These are phyloP conservation scores for Scedosporium boydii DNA, from an alignment of 2,329 filamentous ascomycete genomes.

Conservation along the genomic window DNA sequence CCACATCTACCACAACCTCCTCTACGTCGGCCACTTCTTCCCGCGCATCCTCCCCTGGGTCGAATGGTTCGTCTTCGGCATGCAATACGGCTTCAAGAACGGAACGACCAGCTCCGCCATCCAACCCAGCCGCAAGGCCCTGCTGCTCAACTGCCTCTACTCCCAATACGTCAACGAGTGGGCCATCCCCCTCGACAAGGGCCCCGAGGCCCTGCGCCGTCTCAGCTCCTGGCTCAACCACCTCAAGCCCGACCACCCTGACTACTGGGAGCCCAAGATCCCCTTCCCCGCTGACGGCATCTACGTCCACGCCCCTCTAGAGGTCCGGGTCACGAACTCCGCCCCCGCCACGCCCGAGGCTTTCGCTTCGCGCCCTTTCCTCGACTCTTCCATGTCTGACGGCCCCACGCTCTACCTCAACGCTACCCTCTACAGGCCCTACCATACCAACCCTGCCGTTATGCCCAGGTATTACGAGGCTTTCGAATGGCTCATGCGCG, in stretches of 20 bases:
- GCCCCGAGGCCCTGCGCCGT: constrained; percentile 76
- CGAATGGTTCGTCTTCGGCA: constrained; percentile 93
- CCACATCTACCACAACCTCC: constrained; percentile 83
- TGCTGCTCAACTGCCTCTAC: constrained; percentile 96
- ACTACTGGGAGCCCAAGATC: constrained; percentile 57
- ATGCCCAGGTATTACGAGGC: constrained; percentile 72
- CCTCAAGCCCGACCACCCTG: constrained; percentile 50
- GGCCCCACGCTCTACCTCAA: constrained; percentile 81
- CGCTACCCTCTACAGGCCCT: constrained; percentile 79
- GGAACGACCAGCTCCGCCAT: constrained; percentile 62
- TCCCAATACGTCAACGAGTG: constrained; percentile 99
- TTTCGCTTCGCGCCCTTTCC: constrained; percentile 27
- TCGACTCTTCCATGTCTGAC: constrained; percentile 61
- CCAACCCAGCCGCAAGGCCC: constrained; percentile 67
- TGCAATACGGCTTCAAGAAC: constrained; percentile 88
- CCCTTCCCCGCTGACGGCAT: constrained; percentile 72
- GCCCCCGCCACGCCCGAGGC: constrained; percentile 20
- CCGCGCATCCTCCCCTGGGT: constrained; percentile 77
- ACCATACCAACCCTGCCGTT: constrained; percentile 68
- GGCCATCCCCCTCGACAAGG: constrained; percentile 78
- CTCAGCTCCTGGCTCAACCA: constrained; percentile 77
- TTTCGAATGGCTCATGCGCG: constrained; percentile 85
- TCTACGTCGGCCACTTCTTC: constrained; percentile 68
- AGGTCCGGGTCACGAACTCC: constrained; percentile 79
- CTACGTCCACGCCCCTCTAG: constrained; percentile 82